These are phyloP conservation scores for Trypethelium eluteriae DNA, from an alignment of 495 filamentous ascomycete genomes.

Conservation along the genomic window DNA sequence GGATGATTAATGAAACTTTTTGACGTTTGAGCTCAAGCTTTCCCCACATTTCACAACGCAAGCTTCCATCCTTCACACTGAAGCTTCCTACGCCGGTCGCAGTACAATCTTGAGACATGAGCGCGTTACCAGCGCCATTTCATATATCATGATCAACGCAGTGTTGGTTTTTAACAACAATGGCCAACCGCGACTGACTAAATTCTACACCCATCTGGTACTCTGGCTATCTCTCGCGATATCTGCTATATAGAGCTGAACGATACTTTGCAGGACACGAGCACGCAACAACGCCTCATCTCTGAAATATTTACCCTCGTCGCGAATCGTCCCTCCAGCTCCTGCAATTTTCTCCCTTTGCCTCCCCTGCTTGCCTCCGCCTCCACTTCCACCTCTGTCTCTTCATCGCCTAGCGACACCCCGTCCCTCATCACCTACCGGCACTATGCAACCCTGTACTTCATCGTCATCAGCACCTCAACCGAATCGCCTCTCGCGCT, in stretches of 20 bases:
- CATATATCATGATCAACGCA: constrained; percentile 81
- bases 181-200: constrained; percentile 90
- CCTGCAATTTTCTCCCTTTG: constrained; percentile 93
- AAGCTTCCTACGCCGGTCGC: background rate
- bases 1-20: too few relatives aligned
- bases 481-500: constrained; percentile 93
- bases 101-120: background rate
- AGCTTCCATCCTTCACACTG: background rate
- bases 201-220: constrained; percentile 98
- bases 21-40: background rate
- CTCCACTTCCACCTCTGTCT: constrained; percentile 38
- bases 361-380: constrained; percentile 59
- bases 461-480: constrained; percentile 95
- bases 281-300: constrained; percentile 91
- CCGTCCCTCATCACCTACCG: constrained; percentile 97
- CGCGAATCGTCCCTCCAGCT: constrained; percentile 71
- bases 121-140: background rate
- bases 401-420: constrained; percentile 52
- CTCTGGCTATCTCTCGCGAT: constrained; percentile 13
- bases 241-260: constrained; percentile 6
- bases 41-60: background rate
- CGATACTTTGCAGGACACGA: constrained; percentile 61
- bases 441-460: constrained; percentile 95
- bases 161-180: constrained; percentile 98
- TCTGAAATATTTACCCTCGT: constrained; percentile 97